Evolutionary conservation across 2,329 filamentous ascomycete genomes (phyloP).

Genomic region (Moelleriella libera): DNA sequence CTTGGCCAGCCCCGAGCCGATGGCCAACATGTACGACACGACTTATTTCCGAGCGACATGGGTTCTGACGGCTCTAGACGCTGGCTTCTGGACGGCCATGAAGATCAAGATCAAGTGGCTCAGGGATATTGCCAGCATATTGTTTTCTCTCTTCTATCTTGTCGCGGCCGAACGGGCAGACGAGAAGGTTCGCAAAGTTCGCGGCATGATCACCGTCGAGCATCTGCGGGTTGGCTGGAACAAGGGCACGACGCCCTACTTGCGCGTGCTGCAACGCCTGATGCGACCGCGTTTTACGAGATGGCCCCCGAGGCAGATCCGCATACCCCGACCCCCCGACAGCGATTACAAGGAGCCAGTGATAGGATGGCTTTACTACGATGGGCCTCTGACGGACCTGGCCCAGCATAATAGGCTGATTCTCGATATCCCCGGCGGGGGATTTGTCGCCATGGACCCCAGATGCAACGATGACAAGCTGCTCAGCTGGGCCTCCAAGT

Average conservation of each 20-base stretch:
- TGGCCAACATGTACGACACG: slow-evolving; percentile 85
- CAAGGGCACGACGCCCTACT: slow-evolving; percentile 79
- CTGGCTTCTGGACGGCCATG: slow-evolving; percentile 98
- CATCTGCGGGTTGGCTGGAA: slow-evolving; percentile 92
- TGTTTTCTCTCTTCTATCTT: slow-evolving; percentile 83
- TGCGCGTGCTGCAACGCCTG: slow-evolving; percentile 57
- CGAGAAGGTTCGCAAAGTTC: slow-evolving; percentile 87
- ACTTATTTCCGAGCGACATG: slow-evolving; percentile 94
- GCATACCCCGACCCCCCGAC: slow-evolving; percentile 65
- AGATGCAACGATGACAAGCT: slow-evolving; percentile 88
- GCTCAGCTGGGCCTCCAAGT: slow-evolving; percentile 80
- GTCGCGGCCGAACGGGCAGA: slow-evolving; percentile 88
- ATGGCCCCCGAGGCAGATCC: slow-evolving; percentile 68
- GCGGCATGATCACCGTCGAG: slow-evolving; percentile 75
- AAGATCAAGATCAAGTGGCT: slow-evolving; percentile 66
- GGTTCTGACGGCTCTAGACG: slow-evolving; percentile 87
- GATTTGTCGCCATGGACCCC: slow-evolving; percentile 96
- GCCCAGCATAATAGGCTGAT: slow-evolving; percentile 65
- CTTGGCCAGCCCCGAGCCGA: slow-evolving; percentile 81
- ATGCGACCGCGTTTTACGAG: slow-evolving; percentile 66
- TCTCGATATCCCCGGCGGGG: slow-evolving; percentile 83
- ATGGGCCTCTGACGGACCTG: slow-evolving; percentile 68
- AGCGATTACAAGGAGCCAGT: slow-evolving; percentile 78
- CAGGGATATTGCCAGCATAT: slow-evolving; percentile 66
- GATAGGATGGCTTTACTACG: slow-evolving; percentile 84